Conservation (phyloP, 1,139 yeast genomes). For the Sugiyamaella japonica region DNA sequence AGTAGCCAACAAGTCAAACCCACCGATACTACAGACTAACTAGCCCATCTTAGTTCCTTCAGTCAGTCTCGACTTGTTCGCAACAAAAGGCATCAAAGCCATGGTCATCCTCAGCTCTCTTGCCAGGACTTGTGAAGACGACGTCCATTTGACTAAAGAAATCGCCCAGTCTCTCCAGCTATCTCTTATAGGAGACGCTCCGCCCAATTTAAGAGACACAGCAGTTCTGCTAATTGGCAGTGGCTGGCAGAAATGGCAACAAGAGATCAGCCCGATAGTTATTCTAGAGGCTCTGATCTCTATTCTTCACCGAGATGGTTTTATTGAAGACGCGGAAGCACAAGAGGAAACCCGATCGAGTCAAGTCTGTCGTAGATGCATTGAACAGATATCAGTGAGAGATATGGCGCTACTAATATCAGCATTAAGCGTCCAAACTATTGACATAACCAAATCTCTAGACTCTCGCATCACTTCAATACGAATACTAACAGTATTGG, state of each 20-base stretch:
- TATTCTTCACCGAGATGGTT: slow-evolving; percentile 27
- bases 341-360: slow-evolving; percentile 14
- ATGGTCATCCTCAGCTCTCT: slow-evolving; percentile 23
- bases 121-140: neutral
- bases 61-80: slow-evolving; percentile 16
- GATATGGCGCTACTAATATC: slow-evolving; percentile 32
- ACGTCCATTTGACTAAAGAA: slow-evolving; percentile 16
- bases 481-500: slow-evolving; percentile 27
- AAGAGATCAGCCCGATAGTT: slow-evolving; percentile 30
- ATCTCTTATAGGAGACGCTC: slow-evolving; percentile 26
- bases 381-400: slow-evolving; percentile 30
- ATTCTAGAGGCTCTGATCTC: slow-evolving; percentile 29
- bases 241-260: slow-evolving; percentile 34
- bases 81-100: slow-evolving; percentile 18
- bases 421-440: slow-evolving; percentile 28
- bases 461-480: slow-evolving; percentile 31
- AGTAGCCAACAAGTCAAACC: neutral
- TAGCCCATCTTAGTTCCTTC: slow-evolving; percentile 22
- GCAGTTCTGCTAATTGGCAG: slow-evolving; percentile 34
- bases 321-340: slow-evolving; percentile 16
- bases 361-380: slow-evolving; percentile 26
- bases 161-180: slow-evolving; percentile 30
- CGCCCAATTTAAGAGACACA: slow-evolving; percentile 21
- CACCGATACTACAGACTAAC: neutral
- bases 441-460: slow-evolving; percentile 23